Percentiles rank a stretch among this genome's conserved stretches.
These are phyloP conservation scores for Coriaria nepalensis DNA, from an alignment of 306 rosid genomes.

Conservation along the genomic window DNA sequence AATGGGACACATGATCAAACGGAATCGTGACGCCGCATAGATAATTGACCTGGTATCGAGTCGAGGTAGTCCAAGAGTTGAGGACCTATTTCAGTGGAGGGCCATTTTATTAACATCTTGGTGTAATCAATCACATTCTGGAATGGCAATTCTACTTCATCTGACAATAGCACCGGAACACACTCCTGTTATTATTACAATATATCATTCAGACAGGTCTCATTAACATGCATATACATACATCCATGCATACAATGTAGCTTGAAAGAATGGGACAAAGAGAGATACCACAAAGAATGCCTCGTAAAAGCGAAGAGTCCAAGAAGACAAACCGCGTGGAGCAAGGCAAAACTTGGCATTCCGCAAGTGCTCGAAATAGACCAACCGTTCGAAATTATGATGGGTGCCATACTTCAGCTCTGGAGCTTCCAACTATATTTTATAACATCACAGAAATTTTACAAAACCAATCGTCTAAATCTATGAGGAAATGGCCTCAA, in stretches of 20 bases:
- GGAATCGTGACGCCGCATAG: too few species aligned
- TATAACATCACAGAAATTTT: slow-evolving; percentile 28
- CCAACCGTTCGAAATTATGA: slow-evolving; percentile 57
- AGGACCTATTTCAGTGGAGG: slow-evolving; percentile 63
- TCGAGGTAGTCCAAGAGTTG: slow-evolving; percentile 76
- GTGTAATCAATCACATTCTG: slow-evolving; percentile 81
- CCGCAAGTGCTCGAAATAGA: slow-evolving; percentile 78
- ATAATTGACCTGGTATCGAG: slow-evolving; percentile 66
- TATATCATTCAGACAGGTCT: too few species aligned
- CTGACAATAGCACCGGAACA: slow-evolving; percentile 83
- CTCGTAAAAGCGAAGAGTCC: slow-evolving; percentile 96
- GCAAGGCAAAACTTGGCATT: slow-evolving; percentile 90
- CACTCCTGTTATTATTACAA: slow-evolving; percentile 52
- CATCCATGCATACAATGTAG: too few species aligned
- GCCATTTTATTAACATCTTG: slow-evolving; percentile 94
- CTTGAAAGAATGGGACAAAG: slow-evolving; percentile 5
- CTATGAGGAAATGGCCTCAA: too few species aligned
- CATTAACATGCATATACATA: too few species aligned
- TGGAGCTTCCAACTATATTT: slow-evolving; percentile 89
- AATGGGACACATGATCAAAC: too few species aligned
- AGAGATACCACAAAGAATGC: slow-evolving; percentile 77
- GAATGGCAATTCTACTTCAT: slow-evolving; percentile 78
- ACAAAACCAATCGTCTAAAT: too few species aligned
- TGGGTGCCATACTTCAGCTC: slow-evolving; percentile 77
- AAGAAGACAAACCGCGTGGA: slow-evolving; percentile 93